A percentile compares a stretch with the other conserved stretches of the same genome.
phyloP scores from a whole-genome alignment of 192 early-diverging fungal species.

The Entomortierella beljakovae region DNA sequence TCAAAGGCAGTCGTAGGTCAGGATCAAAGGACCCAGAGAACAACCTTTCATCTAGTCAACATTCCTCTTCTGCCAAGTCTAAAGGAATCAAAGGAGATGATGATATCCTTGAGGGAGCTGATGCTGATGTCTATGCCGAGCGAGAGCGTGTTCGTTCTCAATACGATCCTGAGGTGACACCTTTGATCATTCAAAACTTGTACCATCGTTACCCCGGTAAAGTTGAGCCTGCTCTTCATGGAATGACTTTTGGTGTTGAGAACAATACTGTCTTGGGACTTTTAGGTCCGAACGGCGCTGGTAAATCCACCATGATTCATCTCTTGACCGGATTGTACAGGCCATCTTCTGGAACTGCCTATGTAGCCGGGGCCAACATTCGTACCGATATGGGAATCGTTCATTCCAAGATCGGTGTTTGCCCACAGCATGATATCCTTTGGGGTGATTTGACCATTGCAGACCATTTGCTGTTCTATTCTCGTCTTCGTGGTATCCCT shows the following conservation, averaged over 20 bases:
- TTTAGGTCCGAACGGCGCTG: constrained; percentile 77
- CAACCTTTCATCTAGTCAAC: background rate
- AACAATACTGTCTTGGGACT: constrained; percentile 69
- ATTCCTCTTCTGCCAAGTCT: background rate
- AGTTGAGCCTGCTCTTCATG: constrained; percentile 34
- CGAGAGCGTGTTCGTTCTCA: constrained; percentile 33
- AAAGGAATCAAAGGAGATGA: background rate
- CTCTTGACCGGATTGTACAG: constrained; percentile 39
- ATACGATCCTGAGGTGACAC: constrained; percentile 31
- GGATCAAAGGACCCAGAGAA: constrained; percentile 11
- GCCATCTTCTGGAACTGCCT: constrained; percentile 40
- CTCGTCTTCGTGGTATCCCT: constrained; percentile 60
- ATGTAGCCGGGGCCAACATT: constrained; percentile 48
- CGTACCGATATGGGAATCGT: constrained; percentile 36
- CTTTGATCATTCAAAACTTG: constrained; percentile 40
- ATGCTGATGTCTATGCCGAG: constrained; percentile 41
- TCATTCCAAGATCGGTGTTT: constrained; percentile 61
- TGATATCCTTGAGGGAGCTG: constrained; percentile 23
- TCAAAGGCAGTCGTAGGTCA: constrained; percentile 6
- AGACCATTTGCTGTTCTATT: constrained; percentile 62
- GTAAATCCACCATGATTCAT: constrained; percentile 71
- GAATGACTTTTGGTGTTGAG: constrained; percentile 67
- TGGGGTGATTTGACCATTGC: constrained; percentile 59
- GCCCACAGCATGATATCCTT: constrained; percentile 67
- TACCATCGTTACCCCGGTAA: constrained; percentile 47